Evolutionary conservation across 2,329 filamentous ascomycete species (phyloP).

Genomic region (Xylaria sp.): DNA sequence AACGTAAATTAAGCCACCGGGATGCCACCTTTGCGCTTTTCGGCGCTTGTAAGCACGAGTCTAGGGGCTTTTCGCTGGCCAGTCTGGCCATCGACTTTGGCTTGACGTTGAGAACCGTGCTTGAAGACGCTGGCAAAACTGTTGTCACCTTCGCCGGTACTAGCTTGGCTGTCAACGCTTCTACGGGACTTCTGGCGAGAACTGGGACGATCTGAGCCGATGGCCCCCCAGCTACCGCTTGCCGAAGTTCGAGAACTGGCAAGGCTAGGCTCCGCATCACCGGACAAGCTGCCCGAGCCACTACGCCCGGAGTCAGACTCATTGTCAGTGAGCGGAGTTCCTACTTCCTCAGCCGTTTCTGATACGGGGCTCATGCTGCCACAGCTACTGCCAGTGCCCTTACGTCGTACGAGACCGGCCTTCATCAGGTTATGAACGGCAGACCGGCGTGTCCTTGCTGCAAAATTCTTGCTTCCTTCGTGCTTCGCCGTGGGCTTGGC

Average conservation of each 20-base stretch:
- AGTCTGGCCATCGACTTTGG: constrained; percentile 66
- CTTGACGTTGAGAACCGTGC: constrained; percentile 63
- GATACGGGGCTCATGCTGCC: constrained; percentile 91
- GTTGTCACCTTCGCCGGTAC: constrained; percentile 65
- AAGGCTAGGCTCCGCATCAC: constrained; percentile 74
- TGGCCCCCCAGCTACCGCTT: constrained; percentile 79
- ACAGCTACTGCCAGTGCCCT: constrained; percentile 74
- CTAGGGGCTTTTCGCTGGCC: constrained; percentile 84
- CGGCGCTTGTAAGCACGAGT: constrained; percentile 86
- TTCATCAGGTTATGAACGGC: constrained; percentile 92
- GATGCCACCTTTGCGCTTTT: constrained; percentile 82
- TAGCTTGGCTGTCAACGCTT: constrained; percentile 74
- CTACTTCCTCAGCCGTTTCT: constrained; percentile 75
- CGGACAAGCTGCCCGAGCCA: constrained; percentile 82
- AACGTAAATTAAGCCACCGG: constrained; percentile 42
- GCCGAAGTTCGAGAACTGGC: constrained; percentile 81
- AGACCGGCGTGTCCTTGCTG: constrained; percentile 88
- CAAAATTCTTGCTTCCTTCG: constrained; percentile 98
- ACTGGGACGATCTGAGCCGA: constrained; percentile 85
- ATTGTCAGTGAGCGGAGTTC: constrained; percentile 78
- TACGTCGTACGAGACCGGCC: constrained; percentile 87
- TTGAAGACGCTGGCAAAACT: constrained; percentile 76
- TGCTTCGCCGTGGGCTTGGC: constrained; percentile 91
- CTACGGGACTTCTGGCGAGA: constrained; percentile 73
- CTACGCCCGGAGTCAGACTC: constrained; percentile 78